A percentile compares a stretch with the other conserved stretches of the same genome.
Evolutionary conservation across 2,329 filamentous ascomycete species (phyloP).

Genomic region (Hypocrella siamensis): DNA sequence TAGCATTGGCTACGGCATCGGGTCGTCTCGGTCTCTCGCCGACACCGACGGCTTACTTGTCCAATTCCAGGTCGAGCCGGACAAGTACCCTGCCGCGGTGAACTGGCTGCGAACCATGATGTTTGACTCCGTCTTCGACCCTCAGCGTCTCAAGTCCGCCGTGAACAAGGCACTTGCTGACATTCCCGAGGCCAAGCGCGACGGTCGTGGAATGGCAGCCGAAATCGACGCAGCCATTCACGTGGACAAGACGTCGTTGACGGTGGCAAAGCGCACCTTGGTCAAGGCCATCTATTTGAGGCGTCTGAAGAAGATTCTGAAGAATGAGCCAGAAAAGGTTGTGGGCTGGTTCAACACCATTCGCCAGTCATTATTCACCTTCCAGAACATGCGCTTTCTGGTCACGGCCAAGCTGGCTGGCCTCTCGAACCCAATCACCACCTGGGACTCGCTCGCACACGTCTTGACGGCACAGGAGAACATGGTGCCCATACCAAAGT

Average conservation of each 20-base stretch:
- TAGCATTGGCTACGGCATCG: slow-evolving; percentile 70
- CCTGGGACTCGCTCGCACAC: slow-evolving; percentile 48
- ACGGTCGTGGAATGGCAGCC: slow-evolving; percentile 52
- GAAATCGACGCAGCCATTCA: slow-evolving; percentile 66
- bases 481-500: slow-evolving; percentile 55
- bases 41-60: slow-evolving; percentile 73
- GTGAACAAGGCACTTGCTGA: slow-evolving; percentile 77
- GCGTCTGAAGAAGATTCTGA: slow-evolving; percentile 65
- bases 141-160: slow-evolving; percentile 43
- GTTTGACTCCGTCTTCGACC: slow-evolving; percentile 79
- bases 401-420: slow-evolving; percentile 68
- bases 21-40: slow-evolving; percentile 50
- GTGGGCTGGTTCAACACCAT: slow-evolving; percentile 65
- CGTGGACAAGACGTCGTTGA: slow-evolving; percentile 58
- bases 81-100: slow-evolving; percentile 73
- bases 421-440: slow-evolving; percentile 57
- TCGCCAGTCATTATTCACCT: slow-evolving; percentile 59
- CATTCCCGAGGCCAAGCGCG: slow-evolving; percentile 81
- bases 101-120: slow-evolving; percentile 75
- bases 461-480: slow-evolving; percentile 23
- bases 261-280: slow-evolving; percentile 64
- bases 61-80: slow-evolving; percentile 70
- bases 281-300: slow-evolving; percentile 82
- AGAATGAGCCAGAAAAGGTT: slow-evolving; percentile 59
- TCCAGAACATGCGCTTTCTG: slow-evolving; percentile 72